Evolutionary conservation across 2,329 filamentous ascomycete genomes (phyloP).

Genomic region (Cladosporium sp.): DNA sequence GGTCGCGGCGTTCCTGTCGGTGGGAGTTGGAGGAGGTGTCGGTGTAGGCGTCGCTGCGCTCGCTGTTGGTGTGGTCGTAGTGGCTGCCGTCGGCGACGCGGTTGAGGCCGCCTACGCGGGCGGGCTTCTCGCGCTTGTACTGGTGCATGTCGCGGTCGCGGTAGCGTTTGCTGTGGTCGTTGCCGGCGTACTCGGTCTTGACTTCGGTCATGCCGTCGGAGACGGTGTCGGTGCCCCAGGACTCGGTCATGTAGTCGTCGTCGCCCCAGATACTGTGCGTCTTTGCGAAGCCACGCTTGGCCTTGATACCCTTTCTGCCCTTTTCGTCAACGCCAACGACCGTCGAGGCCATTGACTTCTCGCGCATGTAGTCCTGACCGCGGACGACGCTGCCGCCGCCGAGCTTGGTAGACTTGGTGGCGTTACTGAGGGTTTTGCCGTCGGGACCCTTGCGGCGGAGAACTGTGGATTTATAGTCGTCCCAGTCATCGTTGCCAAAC

Average conservation of each 20-base stretch:
- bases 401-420: conserved; percentile 73
- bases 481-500: conserved; percentile 84
- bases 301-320: conserved; percentile 34
- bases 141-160: conserved; percentile 64
- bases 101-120: conserved; percentile 85
- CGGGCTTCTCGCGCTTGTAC: conserved; percentile 82
- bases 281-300: conserved; percentile 37
- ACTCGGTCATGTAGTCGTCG: conserved; percentile 38
- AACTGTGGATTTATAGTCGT: conserved; percentile 96
- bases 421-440: conserved; percentile 77
- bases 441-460: conserved; percentile 83
- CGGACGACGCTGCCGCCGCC: conserved; percentile 76
- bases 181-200: conserved; percentile 21
- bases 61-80: conserved; percentile 72
- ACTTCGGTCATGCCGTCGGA: conserved; percentile 30
- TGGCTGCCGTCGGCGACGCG: conserved; percentile 70
- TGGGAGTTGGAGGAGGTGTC: conserved; percentile 37
- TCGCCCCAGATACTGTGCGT: conserved; percentile 41
- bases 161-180: conserved; percentile 45
- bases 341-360: conserved; percentile 29
- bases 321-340: conserved; percentile 45
- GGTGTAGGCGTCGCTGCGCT: conserved; percentile 47
- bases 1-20: conserved; percentile 7
- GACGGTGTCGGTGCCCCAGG: conserved; percentile 25
- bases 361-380: conserved; percentile 53